Evolutionary conservation across 2,329 filamentous ascomycete species (phyloP), one percentile per base, ranked within the genome.

Genomic region (Pseudogymnoascus sp.): DNA sequence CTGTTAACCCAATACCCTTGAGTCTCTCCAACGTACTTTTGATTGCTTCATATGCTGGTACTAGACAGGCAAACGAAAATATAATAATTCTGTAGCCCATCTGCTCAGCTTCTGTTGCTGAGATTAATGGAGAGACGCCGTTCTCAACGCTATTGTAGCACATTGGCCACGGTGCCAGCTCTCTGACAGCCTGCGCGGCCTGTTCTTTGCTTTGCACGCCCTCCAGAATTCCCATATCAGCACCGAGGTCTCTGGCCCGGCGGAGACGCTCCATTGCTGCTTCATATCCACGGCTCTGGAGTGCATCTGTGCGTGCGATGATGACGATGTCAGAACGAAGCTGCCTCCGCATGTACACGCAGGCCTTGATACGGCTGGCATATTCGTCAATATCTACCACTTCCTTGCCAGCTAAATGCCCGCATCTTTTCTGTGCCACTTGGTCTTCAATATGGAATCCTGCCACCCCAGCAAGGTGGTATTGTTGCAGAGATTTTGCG

Each of bases 391-490:
- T 78, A 75, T 0, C 69, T 6, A 88, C 85, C 11, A 88, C 74
- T 63, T 82, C 77, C 72, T 89, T 89, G 62, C 84, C 83, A 0
- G 74, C 72, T 0, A 89, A 76, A 69, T 89, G 86, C 0, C 86
- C 86, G 70, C 85, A 89, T 8, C 85, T 81, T 75, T 89, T 89
- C 50, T 79, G 82, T 47, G 80, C 75, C 16, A 87, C 78, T 74
- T 88, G 84, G 72, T 87, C 84, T 71, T 87, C 84, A 63, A 87
- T 79, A 68, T 87, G 84, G 18, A 86, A 73, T 0, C 76, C 84
- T 0, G 84, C 84, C 2, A 87, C 80, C 12, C 83, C 83, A 4
- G 79, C 76, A 25, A 77, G 75, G 59, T 78, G 77, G 72, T 85
- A 85, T 47, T 77, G 73, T 14, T 75, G 73, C 5, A 82, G 76